A percentile compares a stretch with the other conserved stretches of the same genome.
Conservation (phyloP, 2,329 filamentous ascomycete genomes). For the Fusarium verticillioides region DNA sequence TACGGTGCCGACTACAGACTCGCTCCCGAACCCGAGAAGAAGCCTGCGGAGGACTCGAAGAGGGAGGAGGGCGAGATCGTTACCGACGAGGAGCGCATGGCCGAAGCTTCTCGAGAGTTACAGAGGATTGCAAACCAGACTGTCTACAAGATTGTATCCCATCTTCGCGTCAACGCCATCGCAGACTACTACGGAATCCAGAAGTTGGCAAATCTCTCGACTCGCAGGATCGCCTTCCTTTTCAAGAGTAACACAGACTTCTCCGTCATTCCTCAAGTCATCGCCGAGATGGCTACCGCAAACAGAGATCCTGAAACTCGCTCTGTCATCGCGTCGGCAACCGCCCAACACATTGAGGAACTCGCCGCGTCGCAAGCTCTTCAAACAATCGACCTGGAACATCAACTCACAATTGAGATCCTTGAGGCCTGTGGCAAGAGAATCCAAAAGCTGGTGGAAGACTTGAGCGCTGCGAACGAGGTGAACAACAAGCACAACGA, state of each 20-base stretch:
- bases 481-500: too few species aligned
- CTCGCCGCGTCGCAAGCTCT: background rate
- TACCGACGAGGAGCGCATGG: too few species aligned
- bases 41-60: accelerated
- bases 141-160: too few species aligned
- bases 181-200: background rate
- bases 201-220: background rate
- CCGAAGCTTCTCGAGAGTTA: too few species aligned
- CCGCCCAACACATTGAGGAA: accelerated
- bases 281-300: background rate
- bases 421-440: background rate
- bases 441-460: accelerated
- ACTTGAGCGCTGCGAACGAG: too few species aligned
- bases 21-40: too few species aligned
- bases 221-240: accelerated
- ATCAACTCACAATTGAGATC: background rate
- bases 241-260: accelerated
- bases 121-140: too few species aligned
- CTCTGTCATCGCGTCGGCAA: background rate
- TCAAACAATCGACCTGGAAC: background rate
- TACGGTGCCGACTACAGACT: background rate
- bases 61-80: too few species aligned
- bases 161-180: too few species aligned
- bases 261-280: accelerated
- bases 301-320: background rate